Evolutionary conservation across 2,329 filamentous ascomycete species (phyloP).

Genomic region (Lecanicillium sp.): DNA sequence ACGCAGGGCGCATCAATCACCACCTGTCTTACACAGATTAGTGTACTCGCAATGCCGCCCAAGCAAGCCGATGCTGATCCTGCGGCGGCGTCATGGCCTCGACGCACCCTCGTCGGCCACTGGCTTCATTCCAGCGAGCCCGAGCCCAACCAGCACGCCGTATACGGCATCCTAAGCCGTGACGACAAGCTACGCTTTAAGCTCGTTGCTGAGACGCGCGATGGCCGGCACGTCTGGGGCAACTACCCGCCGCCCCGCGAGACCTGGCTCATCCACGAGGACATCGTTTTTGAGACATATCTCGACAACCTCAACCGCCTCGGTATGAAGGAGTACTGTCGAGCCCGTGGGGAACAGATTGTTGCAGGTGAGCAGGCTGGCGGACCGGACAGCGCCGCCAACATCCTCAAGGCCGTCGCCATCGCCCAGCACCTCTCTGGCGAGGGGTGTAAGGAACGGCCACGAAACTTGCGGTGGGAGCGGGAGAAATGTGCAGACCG

Average conservation of each 20-base stretch:
- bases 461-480: conserved; percentile 13
- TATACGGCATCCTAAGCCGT: conserved; percentile 14
- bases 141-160: conserved; percentile 14
- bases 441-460: conserved; percentile 6
- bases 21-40: too few species aligned
- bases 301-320: conserved; percentile 12
- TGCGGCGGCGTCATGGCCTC: background rate
- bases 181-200: conserved; percentile 14
- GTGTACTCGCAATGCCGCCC: conserved; percentile 6
- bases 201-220: conserved; percentile 12
- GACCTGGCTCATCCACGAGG: conserved; percentile 11
- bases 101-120: conserved; percentile 11
- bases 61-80: background rate
- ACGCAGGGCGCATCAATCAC: too few species aligned
- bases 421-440: conserved; percentile 7
- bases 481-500: conserved; percentile 12
- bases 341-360: conserved; percentile 8
- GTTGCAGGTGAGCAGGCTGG: conserved; percentile 5
- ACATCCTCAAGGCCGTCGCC: conserved; percentile 14
- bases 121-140: conserved; percentile 13
- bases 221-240: conserved; percentile 5
- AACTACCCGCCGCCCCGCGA: conserved; percentile 9
- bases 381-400: conserved; percentile 8
- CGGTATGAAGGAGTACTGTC: conserved; percentile 14
- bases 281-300: conserved; percentile 11